Evolutionary conservation across 108 stramenopile genomes (phyloP), one percentile per base, ranked within the genome.

Genomic region (Skeletonema costatum): DNA sequence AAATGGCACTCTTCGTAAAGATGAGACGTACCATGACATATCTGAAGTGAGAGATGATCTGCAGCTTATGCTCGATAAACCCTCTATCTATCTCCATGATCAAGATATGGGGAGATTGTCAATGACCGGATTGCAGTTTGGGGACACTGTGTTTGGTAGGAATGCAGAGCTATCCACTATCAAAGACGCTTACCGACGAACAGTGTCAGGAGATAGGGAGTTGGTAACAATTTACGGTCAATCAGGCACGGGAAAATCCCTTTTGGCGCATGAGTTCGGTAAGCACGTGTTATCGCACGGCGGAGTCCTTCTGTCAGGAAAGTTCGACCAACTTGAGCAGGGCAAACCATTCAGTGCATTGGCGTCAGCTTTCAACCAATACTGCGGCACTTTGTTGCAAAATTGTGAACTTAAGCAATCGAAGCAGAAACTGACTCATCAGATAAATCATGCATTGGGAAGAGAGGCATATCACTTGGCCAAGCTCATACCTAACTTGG

Each of bases 311-410:
- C 32, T 79, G 11, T 11, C 25, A 5, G 78, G 66, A 21, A 79
- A 79, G 65, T 79, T 79, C 19, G 78, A 79, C 32, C 73, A 79
- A 33, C 66, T 59, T 35, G 17, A 69, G 17, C 21, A 25, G 38
- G 61, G 64, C 38, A 64, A 79, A n/a, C 78, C 78, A 1, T 36
- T 79, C 7, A 71, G 66, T 16, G 74, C 25, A 3, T 12, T 42
- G 41, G 41, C 41, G 0, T 42, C 41, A 13, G 33, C 69, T 11
- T 79, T 79, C n/a, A 67, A 74, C 21, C 21, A 19, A 39, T 39
- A 69, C 13, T 75, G 73, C 32, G 73, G 68, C 44, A 21, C 17
- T 11, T 38, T 79, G 10, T 51, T 36, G 11, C 31, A 61, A 32
- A 25, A 25, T 25, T 32, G 63, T 16, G 58, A 17, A 8, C 75